Base-by-base conservation (phyloP, 2,329 filamentous ascomycete species). In the Diaporthe nobilis region DNA sequence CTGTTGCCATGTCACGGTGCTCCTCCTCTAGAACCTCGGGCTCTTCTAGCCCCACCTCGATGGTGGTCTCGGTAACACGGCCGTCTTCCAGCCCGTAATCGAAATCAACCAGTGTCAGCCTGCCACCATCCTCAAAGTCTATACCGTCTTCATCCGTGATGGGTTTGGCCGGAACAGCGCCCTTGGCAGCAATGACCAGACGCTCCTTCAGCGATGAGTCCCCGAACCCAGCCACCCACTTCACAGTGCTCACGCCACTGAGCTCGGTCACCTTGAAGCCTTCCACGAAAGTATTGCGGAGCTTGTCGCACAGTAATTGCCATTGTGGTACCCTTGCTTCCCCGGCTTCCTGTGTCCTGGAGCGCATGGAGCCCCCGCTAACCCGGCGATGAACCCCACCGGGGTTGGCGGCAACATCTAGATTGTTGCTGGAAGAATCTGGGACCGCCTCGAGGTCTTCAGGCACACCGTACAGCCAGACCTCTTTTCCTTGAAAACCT, bases 401-500 rank as follows among this genome's bases (percentile, higher is more conserved):
- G 1, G 79, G 74, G n/a, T 81, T 80, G 47, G 81, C 81, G 12
- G 68, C 68, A 9, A 67, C 71, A 6, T 77, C 73, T 42, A 75
- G 63, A 25, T 49, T 51, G 22, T 57, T 73, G 28, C 55, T 77
- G 13, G 68, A 73, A 20, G 78, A 75, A 39, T 90, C 88, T 2
- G 90, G 87, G 28, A 90, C 84, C 31, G 92, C 89, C 81, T 94
- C 93, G 28, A 95, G 85, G 79, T 94, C 91, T 80, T 93, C 91
- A 1, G 94, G 94, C 39, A 96, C 86, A 37, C 94, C 94, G 82
- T 96, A 96, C 3, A 96, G 83, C 93, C 94, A 96, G 7, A 97
- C 85, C 34, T 94, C 91, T 74, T 90, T 92, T 20, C 90, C 91
- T 75, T 93, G 88, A 78, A 96, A 96, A 1, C 93, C 94, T 15